Conservation (phyloP, 2,329 filamentous ascomycete species). For the Fusarium clavum region DNA sequence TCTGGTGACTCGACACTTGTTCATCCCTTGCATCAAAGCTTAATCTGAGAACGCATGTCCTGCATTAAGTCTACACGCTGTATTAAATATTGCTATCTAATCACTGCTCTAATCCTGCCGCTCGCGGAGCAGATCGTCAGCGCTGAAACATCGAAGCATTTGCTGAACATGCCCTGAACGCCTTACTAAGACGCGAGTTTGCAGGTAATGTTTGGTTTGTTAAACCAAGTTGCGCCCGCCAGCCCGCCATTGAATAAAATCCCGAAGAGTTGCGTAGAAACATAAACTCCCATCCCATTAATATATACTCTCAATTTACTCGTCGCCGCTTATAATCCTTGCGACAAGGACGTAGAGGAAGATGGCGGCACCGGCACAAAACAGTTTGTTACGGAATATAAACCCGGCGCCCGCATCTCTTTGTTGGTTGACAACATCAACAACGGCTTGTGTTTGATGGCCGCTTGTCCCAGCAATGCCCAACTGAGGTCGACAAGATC, state of each 20-base stretch:
- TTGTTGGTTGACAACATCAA: slow-evolving; percentile 81
- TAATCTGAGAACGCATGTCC: neutral
- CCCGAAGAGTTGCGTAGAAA: slow-evolving; percentile 14
- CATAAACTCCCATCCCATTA: slow-evolving; percentile 4
- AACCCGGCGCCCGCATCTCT: slow-evolving; percentile 86
- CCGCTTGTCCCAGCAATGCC: slow-evolving; percentile 71
- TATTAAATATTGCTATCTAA: slow-evolving; percentile 28
- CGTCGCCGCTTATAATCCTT: slow-evolving; percentile 71
- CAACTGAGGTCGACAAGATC: slow-evolving; percentile 64
- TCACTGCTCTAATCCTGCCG: slow-evolving; percentile 18
- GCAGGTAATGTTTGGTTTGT: slow-evolving; percentile 34
- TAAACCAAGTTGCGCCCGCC: slow-evolving; percentile 35
- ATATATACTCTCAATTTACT: slow-evolving; percentile 14
- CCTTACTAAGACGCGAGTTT: slow-evolving; percentile 43
- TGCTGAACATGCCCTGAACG: slow-evolving; percentile 39
- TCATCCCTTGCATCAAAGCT: neutral
- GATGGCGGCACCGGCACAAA: slow-evolving; percentile 75
- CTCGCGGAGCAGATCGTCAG: slow-evolving; percentile 7
- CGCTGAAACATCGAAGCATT: slow-evolving; percentile 8
- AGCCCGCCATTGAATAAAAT: slow-evolving; percentile 22
- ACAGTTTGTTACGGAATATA: slow-evolving; percentile 82
- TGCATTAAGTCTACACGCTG: slow-evolving; percentile 15
- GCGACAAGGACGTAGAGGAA: slow-evolving; percentile 88
- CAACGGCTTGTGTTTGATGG: slow-evolving; percentile 74
- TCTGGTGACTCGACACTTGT: neutral